Percentiles rank a stretch among this genome's conserved stretches.
phyloP scores from a whole-genome alignment of 169 alveolate species.

The Plasmodium adleri region DNA sequence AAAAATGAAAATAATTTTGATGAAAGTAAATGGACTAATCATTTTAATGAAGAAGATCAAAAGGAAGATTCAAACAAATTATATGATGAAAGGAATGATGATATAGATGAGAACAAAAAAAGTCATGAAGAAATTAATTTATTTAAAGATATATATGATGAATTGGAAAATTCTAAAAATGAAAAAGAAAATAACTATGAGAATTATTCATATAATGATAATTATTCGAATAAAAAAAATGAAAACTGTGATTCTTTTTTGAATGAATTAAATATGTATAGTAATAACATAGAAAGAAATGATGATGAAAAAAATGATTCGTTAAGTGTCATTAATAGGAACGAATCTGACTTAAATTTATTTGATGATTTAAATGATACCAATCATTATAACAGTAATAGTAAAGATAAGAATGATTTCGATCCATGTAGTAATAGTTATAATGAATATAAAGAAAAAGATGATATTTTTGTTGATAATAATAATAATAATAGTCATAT shows the following conservation, averaged over 20 bases:
- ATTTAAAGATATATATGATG: constrained; percentile 67
- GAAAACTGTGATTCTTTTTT: constrained; percentile 8
- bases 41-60: neutral
- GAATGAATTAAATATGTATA: constrained; percentile 17
- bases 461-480: neutral
- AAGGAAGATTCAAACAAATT: neutral
- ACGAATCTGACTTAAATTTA: constrained; percentile 25
- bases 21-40: neutral
- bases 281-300: constrained; percentile 45
- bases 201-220: constrained; percentile 11
- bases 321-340: constrained; percentile 8
- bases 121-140: constrained; percentile 18
- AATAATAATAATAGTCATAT: neutral
- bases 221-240: constrained; percentile 12
- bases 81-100: neutral
- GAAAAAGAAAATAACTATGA: neutral
- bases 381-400: neutral
- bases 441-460: neutral
- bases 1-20: neutral
- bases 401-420: neutral
- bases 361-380: constrained; percentile 21
- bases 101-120: constrained; percentile 17
- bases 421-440: neutral
- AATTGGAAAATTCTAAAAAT: constrained; percentile 36
- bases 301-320: constrained; percentile 2